A percentile compares a stretch with the other conserved stretches of the same genome.
These are phyloP conservation scores for Nigrospora oryzae DNA, from an alignment of 2,329 filamentous ascomycete genomes.

Conservation along the genomic window DNA sequence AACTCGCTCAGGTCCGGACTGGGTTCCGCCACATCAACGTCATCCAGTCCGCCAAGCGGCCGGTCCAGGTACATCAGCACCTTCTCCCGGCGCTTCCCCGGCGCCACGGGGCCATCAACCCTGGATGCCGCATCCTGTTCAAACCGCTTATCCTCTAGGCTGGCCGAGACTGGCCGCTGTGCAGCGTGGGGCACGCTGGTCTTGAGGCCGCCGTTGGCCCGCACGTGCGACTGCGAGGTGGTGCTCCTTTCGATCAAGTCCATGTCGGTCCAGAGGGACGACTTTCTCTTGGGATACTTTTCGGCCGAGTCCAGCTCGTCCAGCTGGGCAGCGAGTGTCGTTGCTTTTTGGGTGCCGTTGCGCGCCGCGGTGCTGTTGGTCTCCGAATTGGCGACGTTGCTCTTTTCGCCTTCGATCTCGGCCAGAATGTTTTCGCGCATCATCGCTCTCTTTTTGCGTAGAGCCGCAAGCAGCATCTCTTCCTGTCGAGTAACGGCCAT, in stretches of 20 bases:
- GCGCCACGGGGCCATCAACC: neutral
- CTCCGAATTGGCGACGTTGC: neutral
- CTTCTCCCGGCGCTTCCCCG: constrained; percentile 12
- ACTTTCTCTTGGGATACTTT: too few relatives aligned
- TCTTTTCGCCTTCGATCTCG: constrained; percentile 30
- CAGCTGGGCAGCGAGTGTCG: too few relatives aligned
- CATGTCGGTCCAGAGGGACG: too few relatives aligned
- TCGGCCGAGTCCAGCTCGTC: too few relatives aligned
- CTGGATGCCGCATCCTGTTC: too few relatives aligned
- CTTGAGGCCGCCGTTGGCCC: too few relatives aligned
- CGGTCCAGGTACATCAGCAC: constrained; percentile 23
- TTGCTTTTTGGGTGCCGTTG: neutral
- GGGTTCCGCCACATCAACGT: constrained; percentile 14
- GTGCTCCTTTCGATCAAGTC: too few relatives aligned
- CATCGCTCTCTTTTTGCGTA: constrained; percentile 46
- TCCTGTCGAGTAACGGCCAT: constrained; percentile 52
- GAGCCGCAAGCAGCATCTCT: constrained; percentile 47
- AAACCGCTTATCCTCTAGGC: too few relatives aligned
- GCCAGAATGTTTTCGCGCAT: constrained; percentile 40
- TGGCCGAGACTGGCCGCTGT: too few relatives aligned
- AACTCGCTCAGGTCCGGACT: constrained; percentile 11
- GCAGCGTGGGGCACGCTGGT: too few relatives aligned
- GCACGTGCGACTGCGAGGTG: too few relatives aligned
- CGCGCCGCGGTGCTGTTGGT: constrained; percentile 1
- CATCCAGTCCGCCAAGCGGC: constrained; percentile 13